Conservation (phyloP, 208 protist species). For the Blechomonas ayalai region DNA sequence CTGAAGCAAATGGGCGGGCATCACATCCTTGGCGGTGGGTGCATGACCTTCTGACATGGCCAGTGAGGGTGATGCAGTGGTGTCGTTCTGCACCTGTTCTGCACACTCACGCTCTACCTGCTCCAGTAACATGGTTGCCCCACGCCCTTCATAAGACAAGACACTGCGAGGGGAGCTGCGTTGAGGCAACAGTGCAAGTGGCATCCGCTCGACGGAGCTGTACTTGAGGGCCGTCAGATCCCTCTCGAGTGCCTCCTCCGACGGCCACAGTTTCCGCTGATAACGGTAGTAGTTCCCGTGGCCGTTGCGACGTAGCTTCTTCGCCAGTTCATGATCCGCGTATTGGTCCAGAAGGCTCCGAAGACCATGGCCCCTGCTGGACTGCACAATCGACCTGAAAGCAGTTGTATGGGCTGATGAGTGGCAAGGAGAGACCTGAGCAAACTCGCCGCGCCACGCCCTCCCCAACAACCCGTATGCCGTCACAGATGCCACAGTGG, state of each 20-base stretch:
- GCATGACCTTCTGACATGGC: not conserved
- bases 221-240: constrained; percentile 51
- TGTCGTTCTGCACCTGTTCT: not conserved
- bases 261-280: constrained; percentile 74
- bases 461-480: no score
- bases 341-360: constrained; percentile 65
- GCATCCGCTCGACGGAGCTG: constrained; percentile 56
- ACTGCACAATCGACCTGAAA: constrained; percentile 54
- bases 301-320: constrained; percentile 38
- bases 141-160: constrained; percentile 36
- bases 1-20: constrained; percentile 9
- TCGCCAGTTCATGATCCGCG: constrained; percentile 24
- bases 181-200: constrained; percentile 37
- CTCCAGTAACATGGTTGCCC: constrained; percentile 40
- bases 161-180: constrained; percentile 14
- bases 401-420: no score
- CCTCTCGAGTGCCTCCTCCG: constrained; percentile 50
- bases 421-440: not conserved
- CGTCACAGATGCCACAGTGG: no score
- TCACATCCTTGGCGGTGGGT: constrained; percentile 2
- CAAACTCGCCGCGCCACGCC: not conserved
- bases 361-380: constrained; percentile 17
- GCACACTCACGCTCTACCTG: not conserved
- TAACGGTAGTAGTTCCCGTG: constrained; percentile 78
- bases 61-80: constrained; percentile 1